Conservation (phyloP, 139 green algal species). For the Chlamydomonas sphaeroides region DNA sequence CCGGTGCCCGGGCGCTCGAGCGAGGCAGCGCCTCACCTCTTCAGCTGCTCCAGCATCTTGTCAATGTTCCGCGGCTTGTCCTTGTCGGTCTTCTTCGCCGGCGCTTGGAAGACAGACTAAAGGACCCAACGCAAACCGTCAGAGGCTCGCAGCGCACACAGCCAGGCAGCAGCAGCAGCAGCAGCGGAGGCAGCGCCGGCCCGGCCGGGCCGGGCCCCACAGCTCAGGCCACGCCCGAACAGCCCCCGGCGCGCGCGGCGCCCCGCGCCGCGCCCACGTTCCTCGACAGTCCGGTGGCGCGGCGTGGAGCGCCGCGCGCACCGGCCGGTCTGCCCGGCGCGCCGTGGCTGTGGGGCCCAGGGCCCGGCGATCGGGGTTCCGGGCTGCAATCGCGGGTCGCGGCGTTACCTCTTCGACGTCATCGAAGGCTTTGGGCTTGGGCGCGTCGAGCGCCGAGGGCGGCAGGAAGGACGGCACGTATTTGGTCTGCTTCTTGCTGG, state of each 20-base stretch:
- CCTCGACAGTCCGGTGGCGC: too few relatives aligned
- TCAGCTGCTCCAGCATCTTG: constrained; percentile 90
- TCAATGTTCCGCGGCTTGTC: constrained; percentile 89
- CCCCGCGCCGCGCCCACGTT: too few relatives aligned
- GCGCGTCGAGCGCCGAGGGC: constrained; percentile 52
- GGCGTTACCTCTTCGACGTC: constrained; percentile 42
- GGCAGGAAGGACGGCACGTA: constrained; percentile 87
- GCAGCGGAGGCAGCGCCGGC: not conserved
- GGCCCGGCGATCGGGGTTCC: too few relatives aligned
- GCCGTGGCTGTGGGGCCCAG: too few relatives aligned
- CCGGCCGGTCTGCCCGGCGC: too few relatives aligned
- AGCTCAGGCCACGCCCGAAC: too few relatives aligned
- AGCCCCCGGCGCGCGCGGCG: too few relatives aligned
- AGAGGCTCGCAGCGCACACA: too few relatives aligned
- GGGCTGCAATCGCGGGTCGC: too few relatives aligned
- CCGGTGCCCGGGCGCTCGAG: too few relatives aligned
- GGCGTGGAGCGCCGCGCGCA: too few relatives aligned
- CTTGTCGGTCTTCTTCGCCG: constrained; percentile 62
- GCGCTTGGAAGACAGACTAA: constrained; percentile 61
- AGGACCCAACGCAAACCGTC: not conserved
- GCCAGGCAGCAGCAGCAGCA: not conserved
- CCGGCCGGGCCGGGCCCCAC: too few relatives aligned
- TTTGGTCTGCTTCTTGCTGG: constrained; percentile 44
- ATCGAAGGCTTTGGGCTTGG: constrained; percentile 54
- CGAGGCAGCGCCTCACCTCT: constrained; percentile 70